These are phyloP conservation scores for Lasiosphaeris hirsuta DNA, from an alignment of 495 filamentous ascomycete genomes.

Conservation along the genomic window DNA sequence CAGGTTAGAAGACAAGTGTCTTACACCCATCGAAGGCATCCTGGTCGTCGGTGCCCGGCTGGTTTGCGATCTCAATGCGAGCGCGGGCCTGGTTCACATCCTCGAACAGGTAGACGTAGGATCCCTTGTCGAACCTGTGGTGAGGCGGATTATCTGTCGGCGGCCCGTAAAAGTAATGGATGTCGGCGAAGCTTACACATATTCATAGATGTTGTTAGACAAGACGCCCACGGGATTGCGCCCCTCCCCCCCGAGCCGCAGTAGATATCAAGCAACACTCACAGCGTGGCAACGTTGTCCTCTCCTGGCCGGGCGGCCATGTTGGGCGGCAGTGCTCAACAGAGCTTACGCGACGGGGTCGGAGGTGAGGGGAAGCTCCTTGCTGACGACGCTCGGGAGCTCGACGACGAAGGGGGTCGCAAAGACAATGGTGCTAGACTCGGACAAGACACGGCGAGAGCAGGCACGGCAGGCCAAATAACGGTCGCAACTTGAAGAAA, in stretches of 20 bases:
- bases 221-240: background rate
- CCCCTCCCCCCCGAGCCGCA: background rate
- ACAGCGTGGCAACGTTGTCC: slow-evolving; percentile 77
- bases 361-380: background rate
- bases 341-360: background rate
- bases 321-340: slow-evolving; percentile 13
- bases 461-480: no score
- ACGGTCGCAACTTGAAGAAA: no score
- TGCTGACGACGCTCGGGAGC: no score
- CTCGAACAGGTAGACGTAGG: slow-evolving; percentile 84
- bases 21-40: slow-evolving; percentile 84
- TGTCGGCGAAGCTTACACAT: slow-evolving; percentile 71
- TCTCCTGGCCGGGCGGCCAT: slow-evolving; percentile 81
- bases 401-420: no score
- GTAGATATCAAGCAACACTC: slow-evolving; percentile 34
- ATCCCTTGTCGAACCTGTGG: slow-evolving; percentile 85
- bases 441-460: no score
- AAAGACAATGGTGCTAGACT: no score
- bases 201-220: slow-evolving; percentile 12
- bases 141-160: slow-evolving; percentile 68
- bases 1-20: slow-evolving; percentile 19
- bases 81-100: slow-evolving; percentile 63
- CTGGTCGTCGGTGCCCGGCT: slow-evolving; percentile 79
- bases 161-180: slow-evolving; percentile 82
- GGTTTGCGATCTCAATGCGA: slow-evolving; percentile 82